Evolutionary conservation across 1,284 basidiomycete genomes (phyloP).

Genomic region (Naganishia sp.): DNA sequence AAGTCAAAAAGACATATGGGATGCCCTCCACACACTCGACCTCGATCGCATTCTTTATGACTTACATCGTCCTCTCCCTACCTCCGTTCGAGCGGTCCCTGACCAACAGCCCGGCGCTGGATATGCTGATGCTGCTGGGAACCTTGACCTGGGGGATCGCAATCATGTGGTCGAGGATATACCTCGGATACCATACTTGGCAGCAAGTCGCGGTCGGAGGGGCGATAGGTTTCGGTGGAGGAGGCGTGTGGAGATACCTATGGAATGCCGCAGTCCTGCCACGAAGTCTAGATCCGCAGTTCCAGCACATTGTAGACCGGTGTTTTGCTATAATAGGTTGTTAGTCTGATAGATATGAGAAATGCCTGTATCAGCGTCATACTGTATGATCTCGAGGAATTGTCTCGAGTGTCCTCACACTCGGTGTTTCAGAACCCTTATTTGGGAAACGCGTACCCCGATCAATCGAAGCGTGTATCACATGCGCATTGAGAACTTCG

Average conservation of each 20-base stretch:
- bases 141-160: slow-evolving; percentile 56
- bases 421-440: too few relatives aligned
- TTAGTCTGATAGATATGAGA: background rate
- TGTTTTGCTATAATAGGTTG: slow-evolving; percentile 10
- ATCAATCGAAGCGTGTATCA: too few relatives aligned
- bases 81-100: slow-evolving; percentile 55
- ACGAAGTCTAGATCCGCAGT: background rate
- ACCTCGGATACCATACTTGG: slow-evolving; percentile 78
- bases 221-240: slow-evolving; percentile 62
- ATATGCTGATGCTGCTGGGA: background rate
- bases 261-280: slow-evolving; percentile 37
- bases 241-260: slow-evolving; percentile 58
- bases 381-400: too few relatives aligned
- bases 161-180: slow-evolving; percentile 69
- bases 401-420: too few relatives aligned
- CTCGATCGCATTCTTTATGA: slow-evolving; percentile 68
- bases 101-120: slow-evolving; percentile 51
- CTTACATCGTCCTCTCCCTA: slow-evolving; percentile 64
- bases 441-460: too few relatives aligned
- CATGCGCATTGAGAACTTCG: too few relatives aligned
- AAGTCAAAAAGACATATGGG: slow-evolving; percentile 56
- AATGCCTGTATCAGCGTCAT: background rate
- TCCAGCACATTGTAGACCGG: slow-evolving; percentile 6
- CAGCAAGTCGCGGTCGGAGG: slow-evolving; percentile 71
- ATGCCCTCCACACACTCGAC: slow-evolving; percentile 90